Percentiles rank a stretch among this genome's conserved stretches.
Evolutionary conservation across 1,284 basidiomycete species (phyloP).

Genomic region (Tylopilus orsonianus): DNA sequence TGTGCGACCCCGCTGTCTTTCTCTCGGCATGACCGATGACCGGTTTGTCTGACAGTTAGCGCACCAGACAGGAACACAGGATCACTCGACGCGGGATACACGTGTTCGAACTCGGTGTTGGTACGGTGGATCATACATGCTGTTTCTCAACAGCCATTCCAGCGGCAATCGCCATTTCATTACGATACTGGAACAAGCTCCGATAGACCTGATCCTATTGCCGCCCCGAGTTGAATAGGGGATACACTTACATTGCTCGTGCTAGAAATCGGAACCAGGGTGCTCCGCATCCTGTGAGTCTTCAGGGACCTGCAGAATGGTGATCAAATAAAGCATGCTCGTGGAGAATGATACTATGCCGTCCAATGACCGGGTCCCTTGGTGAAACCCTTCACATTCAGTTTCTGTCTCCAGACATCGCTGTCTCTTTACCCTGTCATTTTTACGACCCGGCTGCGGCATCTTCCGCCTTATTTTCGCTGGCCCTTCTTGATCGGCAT

Average conservation of each 20-base stretch:
- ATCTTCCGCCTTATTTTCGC: no score
- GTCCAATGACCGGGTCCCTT: no score
- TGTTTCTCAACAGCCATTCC: not conserved
- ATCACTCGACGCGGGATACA: constrained; percentile 4
- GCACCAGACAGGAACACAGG: not conserved
- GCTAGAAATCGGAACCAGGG: no score
- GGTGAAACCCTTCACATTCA: no score
- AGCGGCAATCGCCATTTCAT: not conserved
- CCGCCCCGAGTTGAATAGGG: constrained; percentile 2
- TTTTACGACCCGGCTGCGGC: no score
- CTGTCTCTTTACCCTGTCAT: no score
- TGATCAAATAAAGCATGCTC: no score
- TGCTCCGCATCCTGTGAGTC: not conserved
- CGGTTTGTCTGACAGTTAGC: not conserved
- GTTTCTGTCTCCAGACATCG: no score
- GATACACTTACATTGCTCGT: not conserved
- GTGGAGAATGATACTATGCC: no score
- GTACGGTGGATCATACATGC: not conserved
- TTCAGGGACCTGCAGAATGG: not conserved
- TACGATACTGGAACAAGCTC: not conserved
- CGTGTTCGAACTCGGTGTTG: constrained; percentile 13
- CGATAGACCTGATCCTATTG: constrained; percentile 10
- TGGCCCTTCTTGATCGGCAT: constrained; percentile 13
- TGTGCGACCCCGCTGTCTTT: not conserved
- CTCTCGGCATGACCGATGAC: not conserved